These are phyloP conservation scores for Chaetothyriales sp. DNA, from an alignment of 2,329 filamentous ascomycete species.

Conservation along the genomic window DNA sequence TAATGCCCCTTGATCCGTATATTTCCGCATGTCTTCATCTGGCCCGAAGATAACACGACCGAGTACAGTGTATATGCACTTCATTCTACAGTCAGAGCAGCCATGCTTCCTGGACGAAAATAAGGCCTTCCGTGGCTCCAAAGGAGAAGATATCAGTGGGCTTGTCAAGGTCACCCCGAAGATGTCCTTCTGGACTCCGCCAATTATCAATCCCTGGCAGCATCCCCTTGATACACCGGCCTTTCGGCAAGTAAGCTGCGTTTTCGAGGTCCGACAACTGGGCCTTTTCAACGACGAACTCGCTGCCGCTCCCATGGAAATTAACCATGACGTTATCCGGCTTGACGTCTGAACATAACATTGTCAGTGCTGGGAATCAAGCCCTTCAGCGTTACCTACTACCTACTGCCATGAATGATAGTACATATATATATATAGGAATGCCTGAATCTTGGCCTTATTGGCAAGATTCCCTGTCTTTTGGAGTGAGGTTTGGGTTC, in stretches of 20 bases:
- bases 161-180: slow-evolving; percentile 19
- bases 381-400: no score
- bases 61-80: slow-evolving; percentile 35
- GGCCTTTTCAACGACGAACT: slow-evolving; percentile 15
- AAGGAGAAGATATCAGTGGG: slow-evolving; percentile 27
- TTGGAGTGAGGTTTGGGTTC: no score
- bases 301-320: slow-evolving; percentile 10
- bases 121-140: slow-evolving; percentile 22
- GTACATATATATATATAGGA: no score
- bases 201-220: slow-evolving; percentile 23
- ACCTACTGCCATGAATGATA: no score
- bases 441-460: no score
- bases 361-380: no score
- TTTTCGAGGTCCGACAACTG: slow-evolving; percentile 24
- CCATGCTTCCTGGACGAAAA: no score
- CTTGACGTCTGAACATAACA: slow-evolving; percentile 26
- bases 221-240: slow-evolving; percentile 12
- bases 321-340: slow-evolving; percentile 24
- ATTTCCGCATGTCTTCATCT: slow-evolving; percentile 22
- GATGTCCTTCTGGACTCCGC: slow-evolving; percentile 26
- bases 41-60: slow-evolving; percentile 30
- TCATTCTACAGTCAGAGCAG: slow-evolving; percentile 3
- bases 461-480: no score
- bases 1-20: slow-evolving; percentile 24
- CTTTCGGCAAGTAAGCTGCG: no score